Percentiles rank a stretch among this genome's conserved stretches.
These are phyloP conservation scores for Botrytis sinoallii DNA, from an alignment of 2,329 filamentous ascomycete species.

Conservation along the genomic window DNA sequence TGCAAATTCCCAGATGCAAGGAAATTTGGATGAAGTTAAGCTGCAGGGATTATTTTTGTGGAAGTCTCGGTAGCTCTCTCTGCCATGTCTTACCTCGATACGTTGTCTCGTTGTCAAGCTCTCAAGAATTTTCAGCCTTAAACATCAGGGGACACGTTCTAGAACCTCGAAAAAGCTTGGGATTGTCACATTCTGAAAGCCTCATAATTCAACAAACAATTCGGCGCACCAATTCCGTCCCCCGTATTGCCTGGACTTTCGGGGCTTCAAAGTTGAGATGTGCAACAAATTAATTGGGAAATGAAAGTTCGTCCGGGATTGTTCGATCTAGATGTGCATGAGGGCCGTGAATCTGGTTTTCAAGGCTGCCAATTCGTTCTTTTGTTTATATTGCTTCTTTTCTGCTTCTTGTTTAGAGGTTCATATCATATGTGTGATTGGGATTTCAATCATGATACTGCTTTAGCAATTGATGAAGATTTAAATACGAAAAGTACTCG, in stretches of 20 bases:
- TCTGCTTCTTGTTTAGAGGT: background rate
- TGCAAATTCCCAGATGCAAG: background rate
- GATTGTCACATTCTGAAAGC: background rate
- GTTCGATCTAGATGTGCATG: background rate
- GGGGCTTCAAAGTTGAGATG: constrained; percentile 20
- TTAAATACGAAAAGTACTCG: background rate
- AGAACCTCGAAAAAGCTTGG: background rate
- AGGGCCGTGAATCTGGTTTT: constrained; percentile 14
- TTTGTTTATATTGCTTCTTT: background rate
- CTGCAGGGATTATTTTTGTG: background rate
- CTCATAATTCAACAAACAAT: constrained; percentile 9
- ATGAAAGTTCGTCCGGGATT: background rate
- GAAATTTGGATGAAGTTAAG: background rate
- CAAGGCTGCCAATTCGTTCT: constrained; percentile 5
- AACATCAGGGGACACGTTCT: background rate
- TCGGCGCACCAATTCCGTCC: constrained; percentile 9
- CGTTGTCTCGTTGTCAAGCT: background rate
- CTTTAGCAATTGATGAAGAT: background rate
- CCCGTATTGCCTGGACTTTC: constrained; percentile 22
- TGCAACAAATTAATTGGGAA: constrained; percentile 21
- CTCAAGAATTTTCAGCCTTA: background rate
- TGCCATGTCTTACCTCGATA: background rate
- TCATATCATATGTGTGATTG: background rate
- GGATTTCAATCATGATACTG: background rate
- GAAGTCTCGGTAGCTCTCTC: background rate